phyloP scores from a whole-genome alignment of 768 basidiomycete genomes.

The Lentinula detonsa region DNA sequence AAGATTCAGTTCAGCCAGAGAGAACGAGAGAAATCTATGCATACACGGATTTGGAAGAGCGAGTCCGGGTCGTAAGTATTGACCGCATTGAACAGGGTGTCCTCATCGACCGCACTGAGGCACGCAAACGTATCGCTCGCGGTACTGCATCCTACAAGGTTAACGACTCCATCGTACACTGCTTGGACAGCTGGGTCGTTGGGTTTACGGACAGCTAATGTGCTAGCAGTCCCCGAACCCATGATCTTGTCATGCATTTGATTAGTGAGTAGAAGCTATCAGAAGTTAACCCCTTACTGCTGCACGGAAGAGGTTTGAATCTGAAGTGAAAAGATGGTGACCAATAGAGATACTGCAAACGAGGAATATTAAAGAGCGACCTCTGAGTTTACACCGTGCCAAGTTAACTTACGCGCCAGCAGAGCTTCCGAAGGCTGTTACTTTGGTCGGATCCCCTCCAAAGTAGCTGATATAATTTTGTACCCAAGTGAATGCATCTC shows the following conservation, averaged over 20 bases:
- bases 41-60: constrained; percentile 7
- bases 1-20: background rate
- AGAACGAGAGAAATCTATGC: background rate
- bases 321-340: background rate
- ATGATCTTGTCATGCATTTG: constrained; percentile 14
- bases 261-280: background rate
- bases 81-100: background rate
- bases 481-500: constrained; percentile 24
- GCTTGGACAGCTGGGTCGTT: constrained; percentile 5
- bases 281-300: background rate
- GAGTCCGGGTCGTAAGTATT: background rate
- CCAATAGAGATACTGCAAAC: background rate
- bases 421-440: constrained; percentile 15
- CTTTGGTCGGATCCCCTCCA: constrained; percentile 31
- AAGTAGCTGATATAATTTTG: constrained; percentile 38
- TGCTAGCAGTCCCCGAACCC: constrained; percentile 17
- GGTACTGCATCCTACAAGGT: constrained; percentile 6
- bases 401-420: background rate
- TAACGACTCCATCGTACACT: constrained; percentile 15
- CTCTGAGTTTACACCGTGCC: background rate
- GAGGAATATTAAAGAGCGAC: background rate
- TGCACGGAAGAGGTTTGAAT: background rate
- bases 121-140: constrained; percentile 16
- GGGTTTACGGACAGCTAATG: constrained; percentile 10
- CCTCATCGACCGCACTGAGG: background rate